Evolutionary conservation across 2,329 filamentous ascomycete genomes (phyloP).

Genomic region (Fusarium brachygibbosum): DNA sequence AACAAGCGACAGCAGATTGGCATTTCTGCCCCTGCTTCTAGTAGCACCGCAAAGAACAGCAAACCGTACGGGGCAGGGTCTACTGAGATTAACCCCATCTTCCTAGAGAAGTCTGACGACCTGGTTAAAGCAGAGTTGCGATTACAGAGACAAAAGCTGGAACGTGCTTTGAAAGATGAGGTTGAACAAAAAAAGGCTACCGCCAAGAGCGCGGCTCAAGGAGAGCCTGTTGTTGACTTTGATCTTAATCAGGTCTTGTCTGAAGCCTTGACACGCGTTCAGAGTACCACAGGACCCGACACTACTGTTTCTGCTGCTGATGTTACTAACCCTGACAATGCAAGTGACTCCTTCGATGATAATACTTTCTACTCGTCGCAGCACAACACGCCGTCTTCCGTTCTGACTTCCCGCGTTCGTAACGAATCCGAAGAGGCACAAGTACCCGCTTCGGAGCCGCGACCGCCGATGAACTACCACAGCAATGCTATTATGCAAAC

Average conservation of each 20-base stretch:
- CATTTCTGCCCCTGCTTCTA: conserved; percentile 14
- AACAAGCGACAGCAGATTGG: conserved; percentile 52
- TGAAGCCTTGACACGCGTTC: conserved; percentile 78
- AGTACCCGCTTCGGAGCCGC: conserved; percentile 34
- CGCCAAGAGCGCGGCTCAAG: conserved; percentile 58
- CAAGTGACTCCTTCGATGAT: conserved; percentile 88
- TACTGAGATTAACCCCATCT: conserved; percentile 82
- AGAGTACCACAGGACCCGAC: conserved; percentile 73
- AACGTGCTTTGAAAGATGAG: conserved; percentile 82
- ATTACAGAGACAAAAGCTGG: conserved; percentile 83
- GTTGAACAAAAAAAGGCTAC: conserved; percentile 71
- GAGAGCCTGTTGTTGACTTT: conserved; percentile 73
- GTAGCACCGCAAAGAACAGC: conserved; percentile 50
- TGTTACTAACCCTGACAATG: conserved; percentile 69
- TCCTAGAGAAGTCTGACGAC: conserved; percentile 88
- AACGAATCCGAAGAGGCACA: conserved; percentile 57
- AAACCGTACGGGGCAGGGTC: conserved; percentile 63
- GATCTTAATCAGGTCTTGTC: conserved; percentile 80
- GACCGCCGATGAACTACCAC: conserved; percentile 28
- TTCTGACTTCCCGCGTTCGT: conserved; percentile 63
- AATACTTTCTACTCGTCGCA: conserved; percentile 97
- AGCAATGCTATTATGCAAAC: conserved; percentile 22
- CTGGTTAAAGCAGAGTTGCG: conserved; percentile 85
- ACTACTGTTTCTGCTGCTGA: conserved; percentile 71
- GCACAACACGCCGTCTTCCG: conserved; percentile 79